Evolutionary conservation across 2,329 filamentous ascomycete species (phyloP).

Genomic region (Pleoardoris graminearum): DNA sequence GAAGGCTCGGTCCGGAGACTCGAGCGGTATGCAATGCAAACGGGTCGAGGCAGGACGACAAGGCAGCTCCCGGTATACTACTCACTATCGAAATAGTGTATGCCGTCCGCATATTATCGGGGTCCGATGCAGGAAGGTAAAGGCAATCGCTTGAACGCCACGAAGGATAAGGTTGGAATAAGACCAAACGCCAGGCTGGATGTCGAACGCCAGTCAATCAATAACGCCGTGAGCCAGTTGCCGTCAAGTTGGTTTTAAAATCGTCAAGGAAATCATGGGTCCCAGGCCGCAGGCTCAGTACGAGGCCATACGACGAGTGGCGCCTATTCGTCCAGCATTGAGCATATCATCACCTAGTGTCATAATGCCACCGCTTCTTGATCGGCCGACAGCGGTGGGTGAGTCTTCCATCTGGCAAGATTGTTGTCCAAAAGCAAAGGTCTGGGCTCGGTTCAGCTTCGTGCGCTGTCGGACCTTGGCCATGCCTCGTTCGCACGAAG

Average conservation of each 20-base stretch:
- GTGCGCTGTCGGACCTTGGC: slow-evolving; percentile 88
- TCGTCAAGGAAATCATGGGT: slow-evolving; percentile 38
- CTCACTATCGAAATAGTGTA: slow-evolving; percentile 21
- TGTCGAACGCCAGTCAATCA: slow-evolving; percentile 37
- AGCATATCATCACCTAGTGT: slow-evolving; percentile 37
- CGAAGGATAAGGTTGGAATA: slow-evolving; percentile 29
- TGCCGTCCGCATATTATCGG: slow-evolving; percentile 26
- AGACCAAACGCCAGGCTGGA: slow-evolving; percentile 39
- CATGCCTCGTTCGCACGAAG: slow-evolving; percentile 92
- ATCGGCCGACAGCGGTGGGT: slow-evolving; percentile 53
- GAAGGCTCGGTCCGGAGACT: slow-evolving; percentile 23
- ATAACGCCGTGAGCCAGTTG: slow-evolving; percentile 43
- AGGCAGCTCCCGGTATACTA: slow-evolving; percentile 22
- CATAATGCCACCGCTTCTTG: slow-evolving; percentile 37
- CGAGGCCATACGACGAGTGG: slow-evolving; percentile 44
- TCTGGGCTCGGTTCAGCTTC: slow-evolving; percentile 84
- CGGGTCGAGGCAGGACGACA: slow-evolving; percentile 25
- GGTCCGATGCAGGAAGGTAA: slow-evolving; percentile 30
- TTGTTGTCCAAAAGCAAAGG: slow-evolving; percentile 89
- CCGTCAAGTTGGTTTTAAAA: slow-evolving; percentile 35
- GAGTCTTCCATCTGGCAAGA: slow-evolving; percentile 64
- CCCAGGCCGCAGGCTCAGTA: slow-evolving; percentile 34
- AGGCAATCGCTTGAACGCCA: slow-evolving; percentile 44
- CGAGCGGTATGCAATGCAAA: slow-evolving; percentile 39
- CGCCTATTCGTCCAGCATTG: slow-evolving; percentile 37